Evolutionary conservation across 331 rosid species (phyloP).

Genomic region (Malus hybrid): DNA sequence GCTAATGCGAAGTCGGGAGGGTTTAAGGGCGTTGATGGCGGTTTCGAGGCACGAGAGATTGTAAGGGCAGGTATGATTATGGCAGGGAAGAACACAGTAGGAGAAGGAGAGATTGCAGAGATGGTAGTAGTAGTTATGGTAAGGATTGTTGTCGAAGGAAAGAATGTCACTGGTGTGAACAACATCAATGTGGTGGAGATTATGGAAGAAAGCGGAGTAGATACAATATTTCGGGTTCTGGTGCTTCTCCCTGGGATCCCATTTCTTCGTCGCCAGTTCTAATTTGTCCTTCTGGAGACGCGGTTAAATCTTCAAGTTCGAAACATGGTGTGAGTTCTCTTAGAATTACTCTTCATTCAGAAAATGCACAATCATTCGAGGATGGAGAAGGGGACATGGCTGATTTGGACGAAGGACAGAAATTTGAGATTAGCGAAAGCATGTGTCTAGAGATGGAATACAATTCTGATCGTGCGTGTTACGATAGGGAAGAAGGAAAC

Average conservation of each 20-base stretch:
- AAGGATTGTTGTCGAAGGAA: constrained; percentile 46
- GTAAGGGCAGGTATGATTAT: constrained; percentile 17
- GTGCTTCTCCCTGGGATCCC: constrained; percentile 79
- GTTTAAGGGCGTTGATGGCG: constrained; percentile 14
- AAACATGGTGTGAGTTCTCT: constrained; percentile 54
- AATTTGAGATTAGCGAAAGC: constrained; percentile 70
- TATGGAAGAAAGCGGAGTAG: constrained; percentile 48
- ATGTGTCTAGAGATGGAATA: constrained; percentile 93
- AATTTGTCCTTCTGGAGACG: constrained; percentile 77
- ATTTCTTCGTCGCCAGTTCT: constrained; percentile 85
- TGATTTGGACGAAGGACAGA: constrained; percentile 42
- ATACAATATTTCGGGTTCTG: constrained; percentile 46
- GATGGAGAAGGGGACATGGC: constrained; percentile 40
- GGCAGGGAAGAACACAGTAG: constrained; percentile 28
- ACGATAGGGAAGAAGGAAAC: constrained; percentile 94
- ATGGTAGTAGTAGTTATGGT: constrained; percentile 34
- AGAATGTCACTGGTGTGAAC: constrained; percentile 33
- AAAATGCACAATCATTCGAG: constrained; percentile 38
- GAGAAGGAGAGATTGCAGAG: constrained; percentile 43
- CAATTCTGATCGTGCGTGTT: constrained; percentile 88
- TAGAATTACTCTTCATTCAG: constrained; percentile 36
- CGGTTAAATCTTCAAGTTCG: constrained; percentile 53
- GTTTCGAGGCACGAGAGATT: constrained; percentile 56
- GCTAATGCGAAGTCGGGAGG: constrained; percentile 39
- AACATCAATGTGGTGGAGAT: constrained; percentile 29